A percentile compares a stretch with the other conserved stretches of the same genome.
Evolutionary conservation across 176 grass and related monocot species (phyloP).

Genomic region (Themeda triandra): DNA sequence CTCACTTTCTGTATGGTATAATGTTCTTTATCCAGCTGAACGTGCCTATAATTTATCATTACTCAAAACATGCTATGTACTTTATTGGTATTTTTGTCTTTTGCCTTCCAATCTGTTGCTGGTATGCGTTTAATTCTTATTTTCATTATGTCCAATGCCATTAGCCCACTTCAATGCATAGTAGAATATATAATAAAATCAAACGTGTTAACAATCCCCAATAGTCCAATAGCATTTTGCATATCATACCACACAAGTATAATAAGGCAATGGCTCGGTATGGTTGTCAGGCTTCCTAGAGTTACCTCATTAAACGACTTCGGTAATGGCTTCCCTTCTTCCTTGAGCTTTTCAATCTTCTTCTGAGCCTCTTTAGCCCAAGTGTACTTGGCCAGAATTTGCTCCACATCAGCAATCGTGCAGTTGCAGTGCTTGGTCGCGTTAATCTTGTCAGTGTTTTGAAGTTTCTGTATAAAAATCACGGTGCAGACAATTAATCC

Average conservation of each 20-base stretch:
- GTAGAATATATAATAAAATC: neutral
- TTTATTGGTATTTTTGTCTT: neutral
- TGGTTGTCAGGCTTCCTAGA: neutral
- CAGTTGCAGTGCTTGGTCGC: conserved; percentile 84
- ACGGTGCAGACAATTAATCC: neutral
- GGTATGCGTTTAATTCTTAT: neutral
- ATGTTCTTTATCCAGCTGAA: neutral
- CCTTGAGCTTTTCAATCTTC: conserved; percentile 74
- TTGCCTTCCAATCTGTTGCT: neutral
- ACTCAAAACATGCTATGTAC: neutral
- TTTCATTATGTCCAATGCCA: neutral
- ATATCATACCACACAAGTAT: neutral
- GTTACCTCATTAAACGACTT: conserved; percentile 78
- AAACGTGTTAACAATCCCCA: neutral
- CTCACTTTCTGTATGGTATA: neutral
- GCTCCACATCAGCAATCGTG: conserved; percentile 90
- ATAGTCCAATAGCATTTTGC: neutral
- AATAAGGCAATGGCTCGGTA: neutral
- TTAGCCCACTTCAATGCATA: neutral
- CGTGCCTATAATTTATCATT: neutral
- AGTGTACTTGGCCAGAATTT: conserved; percentile 81
- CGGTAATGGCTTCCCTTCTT: conserved; percentile 85
- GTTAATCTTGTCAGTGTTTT: conserved; percentile 65
- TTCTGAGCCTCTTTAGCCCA: conserved; percentile 93
- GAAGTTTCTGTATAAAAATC: conserved; percentile 53